phyloP scores from a whole-genome alignment of 768 basidiomycete genomes.

The Suillus decipiens region DNA sequence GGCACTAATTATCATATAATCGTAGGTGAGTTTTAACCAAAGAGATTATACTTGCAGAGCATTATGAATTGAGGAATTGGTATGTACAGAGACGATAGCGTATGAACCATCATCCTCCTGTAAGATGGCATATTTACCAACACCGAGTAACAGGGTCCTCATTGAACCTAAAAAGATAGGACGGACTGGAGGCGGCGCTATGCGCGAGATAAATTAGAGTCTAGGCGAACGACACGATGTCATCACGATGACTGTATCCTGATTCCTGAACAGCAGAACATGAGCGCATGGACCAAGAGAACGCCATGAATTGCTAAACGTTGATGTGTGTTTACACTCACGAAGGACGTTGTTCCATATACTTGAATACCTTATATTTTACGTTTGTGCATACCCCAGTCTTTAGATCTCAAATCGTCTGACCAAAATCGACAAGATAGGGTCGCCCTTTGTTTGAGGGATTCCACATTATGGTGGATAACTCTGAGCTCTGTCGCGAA shows the following conservation, averaged over 20 bases:
- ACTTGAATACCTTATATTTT: neutral
- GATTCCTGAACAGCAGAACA: neutral
- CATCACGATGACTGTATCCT: neutral
- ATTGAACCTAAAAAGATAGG: neutral
- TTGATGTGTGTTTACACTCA: neutral
- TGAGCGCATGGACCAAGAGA: neutral
- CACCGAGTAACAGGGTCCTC: neutral
- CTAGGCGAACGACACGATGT: neutral
- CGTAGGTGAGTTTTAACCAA: neutral
- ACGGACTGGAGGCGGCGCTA: neutral
- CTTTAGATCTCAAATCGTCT: neutral
- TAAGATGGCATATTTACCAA: neutral
- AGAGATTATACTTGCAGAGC: neutral
- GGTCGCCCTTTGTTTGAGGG: neutral
- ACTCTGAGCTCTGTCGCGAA: neutral
- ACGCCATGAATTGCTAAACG: neutral
- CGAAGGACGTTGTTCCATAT: neutral
- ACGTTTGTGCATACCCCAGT: neutral
- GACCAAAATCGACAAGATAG: neutral
- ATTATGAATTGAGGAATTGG: neutral
- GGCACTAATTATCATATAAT: neutral
- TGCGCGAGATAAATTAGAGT: neutral
- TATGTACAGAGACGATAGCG: neutral
- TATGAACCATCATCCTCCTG: neutral
- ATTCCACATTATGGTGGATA: neutral